Conservation (phyloP, 495 filamentous ascomycete species). For the Massariosphaeria phaeospora region DNA sequence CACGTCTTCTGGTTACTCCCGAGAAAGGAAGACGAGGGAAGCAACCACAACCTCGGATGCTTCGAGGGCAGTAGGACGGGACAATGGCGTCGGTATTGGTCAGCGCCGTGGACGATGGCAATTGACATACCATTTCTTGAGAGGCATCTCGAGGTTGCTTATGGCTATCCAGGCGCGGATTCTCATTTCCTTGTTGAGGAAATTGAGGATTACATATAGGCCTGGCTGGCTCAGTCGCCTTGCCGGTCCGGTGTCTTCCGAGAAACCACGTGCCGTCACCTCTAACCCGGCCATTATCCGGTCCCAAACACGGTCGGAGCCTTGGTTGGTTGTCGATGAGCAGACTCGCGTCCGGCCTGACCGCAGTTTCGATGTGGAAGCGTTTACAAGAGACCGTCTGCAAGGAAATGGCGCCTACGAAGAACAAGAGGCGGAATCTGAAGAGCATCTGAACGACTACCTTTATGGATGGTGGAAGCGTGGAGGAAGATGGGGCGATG, state of each 20-base stretch:
- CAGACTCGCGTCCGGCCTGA: background rate
- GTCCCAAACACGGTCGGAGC: slow-evolving; percentile 3
- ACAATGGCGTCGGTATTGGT: slow-evolving; percentile 69
- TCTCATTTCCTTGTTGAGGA: slow-evolving; percentile 50
- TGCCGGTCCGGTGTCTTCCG: slow-evolving; percentile 33
- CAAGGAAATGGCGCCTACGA: slow-evolving; percentile 18
- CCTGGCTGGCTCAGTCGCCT: background rate
- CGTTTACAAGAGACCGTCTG: slow-evolving; percentile 58
- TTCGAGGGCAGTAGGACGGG: slow-evolving; percentile 23
- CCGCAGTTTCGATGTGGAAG: slow-evolving; percentile 57
- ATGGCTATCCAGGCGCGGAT: slow-evolving; percentile 54
- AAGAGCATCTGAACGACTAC: slow-evolving; percentile 63
- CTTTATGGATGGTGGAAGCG: slow-evolving; percentile 76
- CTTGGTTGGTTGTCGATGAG: slow-evolving; percentile 22
- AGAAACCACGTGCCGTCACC: slow-evolving; percentile 33
- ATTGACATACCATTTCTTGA: slow-evolving; percentile 67
- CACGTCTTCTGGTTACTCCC: slow-evolving; percentile 55
- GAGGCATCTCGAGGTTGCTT: slow-evolving; percentile 64
- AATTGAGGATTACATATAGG: slow-evolving; percentile 56
- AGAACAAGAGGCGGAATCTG: slow-evolving; percentile 40
- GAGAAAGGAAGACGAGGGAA: slow-evolving; percentile 50
- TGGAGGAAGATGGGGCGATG: slow-evolving; percentile 76
- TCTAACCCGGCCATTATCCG: background rate
- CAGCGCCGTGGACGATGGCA: slow-evolving; percentile 68
- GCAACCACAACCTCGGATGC: slow-evolving; percentile 41